Evolutionary conservation across 2,329 filamentous ascomycete species (phyloP).

Genomic region (Leptographium wingfieldii): DNA sequence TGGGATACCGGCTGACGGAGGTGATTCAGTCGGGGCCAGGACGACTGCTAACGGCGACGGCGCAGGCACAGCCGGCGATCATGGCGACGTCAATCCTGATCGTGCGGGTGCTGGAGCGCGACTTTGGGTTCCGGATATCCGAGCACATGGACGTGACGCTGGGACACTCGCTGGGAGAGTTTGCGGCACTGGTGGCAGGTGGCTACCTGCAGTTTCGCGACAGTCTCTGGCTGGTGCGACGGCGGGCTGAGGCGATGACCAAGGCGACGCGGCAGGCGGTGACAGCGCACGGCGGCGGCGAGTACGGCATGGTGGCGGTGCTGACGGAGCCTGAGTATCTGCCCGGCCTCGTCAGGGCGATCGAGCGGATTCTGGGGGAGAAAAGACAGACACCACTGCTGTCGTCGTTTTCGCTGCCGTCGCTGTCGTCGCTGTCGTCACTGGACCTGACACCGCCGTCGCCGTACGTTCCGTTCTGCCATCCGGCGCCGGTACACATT

Average conservation of each 20-base stretch:
- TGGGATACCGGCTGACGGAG: slow-evolving; percentile 62
- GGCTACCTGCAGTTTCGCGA: slow-evolving; percentile 69
- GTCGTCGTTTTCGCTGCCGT: background rate
- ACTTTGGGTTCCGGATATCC: slow-evolving; percentile 63
- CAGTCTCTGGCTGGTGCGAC: slow-evolving; percentile 63
- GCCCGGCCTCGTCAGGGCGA: slow-evolving; percentile 52
- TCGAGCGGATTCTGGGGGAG: slow-evolving; percentile 61
- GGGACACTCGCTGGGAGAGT: slow-evolving; percentile 87
- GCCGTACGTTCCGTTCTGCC: background rate
- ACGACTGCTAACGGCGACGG: slow-evolving; percentile 62
- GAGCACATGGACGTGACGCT: slow-evolving; percentile 70
- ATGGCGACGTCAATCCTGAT: slow-evolving; percentile 92
- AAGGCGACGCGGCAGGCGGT: slow-evolving; percentile 56
- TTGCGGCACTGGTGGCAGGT: slow-evolving; percentile 76
- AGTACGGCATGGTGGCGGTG: slow-evolving; percentile 89
- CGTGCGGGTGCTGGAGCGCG: slow-evolving; percentile 70
- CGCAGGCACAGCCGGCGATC: slow-evolving; percentile 87
- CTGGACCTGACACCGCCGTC: background rate
- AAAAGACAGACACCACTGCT: background rate
- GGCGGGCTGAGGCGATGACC: slow-evolving; percentile 73
- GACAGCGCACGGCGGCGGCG: slow-evolving; percentile 55
- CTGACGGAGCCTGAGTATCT: slow-evolving; percentile 78
- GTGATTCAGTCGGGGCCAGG: slow-evolving; percentile 74
- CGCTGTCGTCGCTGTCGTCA: background rate
- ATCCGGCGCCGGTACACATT: slow-evolving; percentile 57